These are phyloP conservation scores for Brasilioporus rufonigricans DNA, from an alignment of 768 basidiomycete species.

Conservation along the genomic window DNA sequence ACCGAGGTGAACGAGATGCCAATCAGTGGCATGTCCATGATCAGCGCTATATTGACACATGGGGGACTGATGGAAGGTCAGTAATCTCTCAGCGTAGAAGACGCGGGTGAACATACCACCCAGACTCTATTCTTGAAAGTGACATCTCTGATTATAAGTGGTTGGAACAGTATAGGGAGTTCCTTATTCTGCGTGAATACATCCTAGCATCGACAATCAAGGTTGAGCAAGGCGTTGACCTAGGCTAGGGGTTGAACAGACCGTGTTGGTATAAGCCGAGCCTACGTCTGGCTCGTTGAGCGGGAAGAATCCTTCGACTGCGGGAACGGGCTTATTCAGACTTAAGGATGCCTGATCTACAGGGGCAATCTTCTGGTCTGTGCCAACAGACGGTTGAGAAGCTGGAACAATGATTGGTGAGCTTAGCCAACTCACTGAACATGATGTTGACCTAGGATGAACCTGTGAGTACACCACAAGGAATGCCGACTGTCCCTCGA, in stretches of 20 bases:
- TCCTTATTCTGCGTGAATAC: slow-evolving; percentile 48
- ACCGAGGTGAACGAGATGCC: too few species aligned
- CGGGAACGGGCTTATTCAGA: slow-evolving; percentile 49
- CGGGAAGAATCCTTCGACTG: slow-evolving; percentile 54
- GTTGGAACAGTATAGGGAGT: slow-evolving; percentile 61
- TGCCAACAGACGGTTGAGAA: background rate
- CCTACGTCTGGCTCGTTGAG: slow-evolving; percentile 60
- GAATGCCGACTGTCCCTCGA: too few species aligned
- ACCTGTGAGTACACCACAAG: too few species aligned
- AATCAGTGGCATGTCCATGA: too few species aligned
- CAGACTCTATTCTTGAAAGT: too few species aligned
- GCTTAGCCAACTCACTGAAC: too few species aligned
- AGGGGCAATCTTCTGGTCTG: background rate
- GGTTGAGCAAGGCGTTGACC: background rate
- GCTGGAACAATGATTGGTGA: background rate
- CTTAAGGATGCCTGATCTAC: slow-evolving; percentile 10
- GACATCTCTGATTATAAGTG: too few species aligned
- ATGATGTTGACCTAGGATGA: too few species aligned
- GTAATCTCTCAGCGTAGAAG: too few species aligned
- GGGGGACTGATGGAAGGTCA: too few species aligned
- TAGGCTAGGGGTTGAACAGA: slow-evolving; percentile 7
- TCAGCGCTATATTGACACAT: too few species aligned
- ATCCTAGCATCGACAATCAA: slow-evolving; percentile 17
- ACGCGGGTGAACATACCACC: too few species aligned
- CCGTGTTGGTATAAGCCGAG: slow-evolving; percentile 29